Conservation (phyloP, 331 rosid species). For the Acacia concinna region DNA sequence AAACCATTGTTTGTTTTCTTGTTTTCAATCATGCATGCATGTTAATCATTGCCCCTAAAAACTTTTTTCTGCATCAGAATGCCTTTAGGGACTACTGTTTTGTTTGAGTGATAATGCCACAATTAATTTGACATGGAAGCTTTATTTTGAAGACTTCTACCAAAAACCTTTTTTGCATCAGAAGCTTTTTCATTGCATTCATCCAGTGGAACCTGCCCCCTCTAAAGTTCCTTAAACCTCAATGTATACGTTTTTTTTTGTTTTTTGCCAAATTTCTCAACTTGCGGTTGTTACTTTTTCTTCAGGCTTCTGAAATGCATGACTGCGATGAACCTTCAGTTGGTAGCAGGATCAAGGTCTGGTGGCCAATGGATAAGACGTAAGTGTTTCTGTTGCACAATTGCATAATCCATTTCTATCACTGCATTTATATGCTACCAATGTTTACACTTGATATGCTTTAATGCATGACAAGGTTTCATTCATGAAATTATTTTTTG, state of each 20-base stretch:
- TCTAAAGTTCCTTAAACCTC: not conserved
- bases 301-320: slow-evolving; percentile 42
- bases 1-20: not conserved
- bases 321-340: slow-evolving; percentile 43
- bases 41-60: not conserved
- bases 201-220: not conserved
- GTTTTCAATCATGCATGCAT: slow-evolving; percentile 4
- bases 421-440: not conserved
- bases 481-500: not conserved
- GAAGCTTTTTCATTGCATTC: slow-evolving; percentile 6
- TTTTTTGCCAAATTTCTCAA: not conserved
- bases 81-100: not conserved
- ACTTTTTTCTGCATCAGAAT: too few species aligned
- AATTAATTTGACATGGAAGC: not conserved
- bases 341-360: slow-evolving; percentile 64
- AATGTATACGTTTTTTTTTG: not conserved
- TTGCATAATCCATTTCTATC: slow-evolving; percentile 18
- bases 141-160: slow-evolving; percentile 16
- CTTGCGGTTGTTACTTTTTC: slow-evolving; percentile 11
- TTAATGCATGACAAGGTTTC: slow-evolving; percentile 7
- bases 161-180: not conserved
- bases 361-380: slow-evolving; percentile 79
- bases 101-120: not conserved
- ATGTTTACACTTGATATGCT: not conserved
- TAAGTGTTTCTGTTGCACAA: slow-evolving; percentile 44